Conservation (phyloP, 129 eudicot genomes). For the Logfia minima region DNA sequence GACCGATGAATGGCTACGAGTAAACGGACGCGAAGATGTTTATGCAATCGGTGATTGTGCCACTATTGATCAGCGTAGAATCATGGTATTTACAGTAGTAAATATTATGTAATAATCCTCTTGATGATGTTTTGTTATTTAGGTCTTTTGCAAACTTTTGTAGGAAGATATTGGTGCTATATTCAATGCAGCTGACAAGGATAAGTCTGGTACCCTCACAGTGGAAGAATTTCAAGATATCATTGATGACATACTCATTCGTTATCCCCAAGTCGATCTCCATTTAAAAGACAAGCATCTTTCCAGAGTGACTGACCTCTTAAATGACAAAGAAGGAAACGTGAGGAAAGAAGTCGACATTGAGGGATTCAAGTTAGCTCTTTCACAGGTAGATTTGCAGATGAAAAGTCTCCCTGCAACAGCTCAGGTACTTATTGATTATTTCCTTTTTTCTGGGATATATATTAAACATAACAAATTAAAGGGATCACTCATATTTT, state of each 20-base stretch:
- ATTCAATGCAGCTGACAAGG: conserved; percentile 78
- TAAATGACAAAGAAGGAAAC: conserved; percentile 60
- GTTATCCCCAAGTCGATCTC: conserved; percentile 80
- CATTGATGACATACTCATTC: conserved; percentile 69
- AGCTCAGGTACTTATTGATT: conserved; percentile 56
- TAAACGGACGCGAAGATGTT: conserved; percentile 68
- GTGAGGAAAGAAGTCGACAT: conserved; percentile 61
- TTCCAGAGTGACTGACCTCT: conserved; percentile 64
- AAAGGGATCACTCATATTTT: neutral
- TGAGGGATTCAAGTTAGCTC: conserved; percentile 69
- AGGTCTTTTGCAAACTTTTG: conserved; percentile 12
- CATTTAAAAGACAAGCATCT: conserved; percentile 64
- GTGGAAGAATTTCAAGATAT: conserved; percentile 71
- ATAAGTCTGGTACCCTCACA: conserved; percentile 63
- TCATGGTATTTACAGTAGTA: conserved; percentile 49
- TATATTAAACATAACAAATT: neutral
- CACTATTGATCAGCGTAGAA: conserved; percentile 73
- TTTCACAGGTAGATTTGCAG: conserved; percentile 75
- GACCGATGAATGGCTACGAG: conserved; percentile 89
- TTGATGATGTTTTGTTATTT: neutral
- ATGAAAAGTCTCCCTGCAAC: conserved; percentile 96
- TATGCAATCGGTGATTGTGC: conserved; percentile 97
- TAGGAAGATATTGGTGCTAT: conserved; percentile 84
- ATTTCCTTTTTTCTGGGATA: too few species aligned
- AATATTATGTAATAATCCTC: neutral